phyloP scores from a whole-genome alignment of 2,329 filamentous ascomycete genomes.

The Ascochyta pisi region DNA sequence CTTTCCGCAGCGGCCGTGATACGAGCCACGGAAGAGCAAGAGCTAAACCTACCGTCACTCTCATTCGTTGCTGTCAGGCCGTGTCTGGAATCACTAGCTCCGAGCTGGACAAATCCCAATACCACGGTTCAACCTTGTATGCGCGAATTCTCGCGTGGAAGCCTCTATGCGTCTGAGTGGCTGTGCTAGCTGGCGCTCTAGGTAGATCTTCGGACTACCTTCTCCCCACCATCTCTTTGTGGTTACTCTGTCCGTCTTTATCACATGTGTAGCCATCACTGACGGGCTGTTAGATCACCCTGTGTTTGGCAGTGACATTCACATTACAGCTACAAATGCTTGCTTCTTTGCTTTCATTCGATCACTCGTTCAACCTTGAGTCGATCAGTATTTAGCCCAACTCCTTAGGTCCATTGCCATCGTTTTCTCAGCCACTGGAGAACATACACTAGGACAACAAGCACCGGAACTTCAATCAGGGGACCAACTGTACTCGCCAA shows the following conservation, averaged over 20 bases:
- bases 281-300: background rate
- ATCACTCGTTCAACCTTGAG: no score
- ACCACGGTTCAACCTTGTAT: conserved; percentile 10
- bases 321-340: background rate
- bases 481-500: conserved; percentile 84
- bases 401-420: conserved; percentile 57
- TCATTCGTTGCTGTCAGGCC: conserved; percentile 10
- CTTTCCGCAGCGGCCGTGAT: conserved; percentile 13
- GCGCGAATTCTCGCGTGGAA: conserved; percentile 6
- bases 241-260: background rate
- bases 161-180: conserved; percentile 8
- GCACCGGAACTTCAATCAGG: conserved; percentile 83
- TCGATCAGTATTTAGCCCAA: background rate
- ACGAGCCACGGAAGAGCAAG: conserved; percentile 4
- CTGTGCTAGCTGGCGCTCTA: background rate
- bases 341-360: background rate
- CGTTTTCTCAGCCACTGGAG: conserved; percentile 65
- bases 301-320: background rate
- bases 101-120: conserved; percentile 6
- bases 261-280: conserved; percentile 5
- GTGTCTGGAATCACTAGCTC: background rate
- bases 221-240: background rate
- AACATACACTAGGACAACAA: conserved; percentile 78
- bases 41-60: background rate
- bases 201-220: conserved; percentile 4